phyloP scores from a whole-genome alignment of 805 yeast genomes.

The Sugiyamaella mastotermitis region DNA sequence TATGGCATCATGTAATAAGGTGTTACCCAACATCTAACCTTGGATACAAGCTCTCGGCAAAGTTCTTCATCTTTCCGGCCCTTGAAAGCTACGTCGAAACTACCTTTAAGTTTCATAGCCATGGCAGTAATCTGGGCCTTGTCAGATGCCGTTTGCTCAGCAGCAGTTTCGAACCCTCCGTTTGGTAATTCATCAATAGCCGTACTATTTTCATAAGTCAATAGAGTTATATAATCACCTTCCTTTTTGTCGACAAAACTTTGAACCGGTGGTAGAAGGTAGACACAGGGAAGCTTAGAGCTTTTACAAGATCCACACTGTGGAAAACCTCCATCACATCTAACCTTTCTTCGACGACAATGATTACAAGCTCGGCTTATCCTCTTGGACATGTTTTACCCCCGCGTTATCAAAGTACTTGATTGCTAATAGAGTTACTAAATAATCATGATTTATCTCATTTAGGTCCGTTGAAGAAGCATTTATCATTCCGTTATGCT shows the following conservation, averaged over 20 bases:
- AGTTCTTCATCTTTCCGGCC: conserved; percentile 5
- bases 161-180: conserved; percentile 1
- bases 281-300: conserved; percentile 3
- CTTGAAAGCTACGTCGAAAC: conserved; percentile 1
- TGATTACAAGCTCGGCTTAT: conserved; percentile 5
- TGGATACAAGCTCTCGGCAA: neutral
- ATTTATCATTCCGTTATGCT: too few species aligned
- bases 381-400: conserved; percentile 23
- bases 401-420: too few species aligned
- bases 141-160: neutral
- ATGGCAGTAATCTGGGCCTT: neutral
- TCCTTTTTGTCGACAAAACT: conserved; percentile 4
- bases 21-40: conserved; percentile 2
- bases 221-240: conserved; percentile 1
- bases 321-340: conserved; percentile 8
- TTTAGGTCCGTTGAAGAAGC: too few species aligned
- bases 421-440: too few species aligned
- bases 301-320: conserved; percentile 3
- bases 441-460: too few species aligned
- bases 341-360: conserved; percentile 4
- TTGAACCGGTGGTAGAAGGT: conserved; percentile 5
- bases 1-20: conserved; percentile 7
- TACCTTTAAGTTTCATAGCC: neutral
- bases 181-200: conserved; percentile 5
- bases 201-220: conserved; percentile 3